Percentiles rank a stretch among this genome's conserved stretches.
Conservation (phyloP, 225 moss, liverwort and hornwort genomes). For the Physcomitrellopsis africana region DNA sequence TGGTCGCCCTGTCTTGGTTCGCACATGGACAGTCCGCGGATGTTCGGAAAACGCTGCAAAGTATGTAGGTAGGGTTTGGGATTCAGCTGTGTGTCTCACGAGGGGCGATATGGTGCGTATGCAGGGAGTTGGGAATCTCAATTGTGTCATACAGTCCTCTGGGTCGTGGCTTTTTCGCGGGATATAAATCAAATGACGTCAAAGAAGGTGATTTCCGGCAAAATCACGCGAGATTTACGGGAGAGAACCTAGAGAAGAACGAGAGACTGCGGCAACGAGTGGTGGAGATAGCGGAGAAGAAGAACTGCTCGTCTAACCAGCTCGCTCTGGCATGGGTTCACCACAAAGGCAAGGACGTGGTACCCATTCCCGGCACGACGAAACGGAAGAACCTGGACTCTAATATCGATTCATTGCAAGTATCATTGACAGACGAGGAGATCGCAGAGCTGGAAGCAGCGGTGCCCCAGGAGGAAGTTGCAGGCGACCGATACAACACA, state of each 20-base stretch:
- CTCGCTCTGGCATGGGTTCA: conserved; percentile 46
- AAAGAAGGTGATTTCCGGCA: conserved; percentile 22
- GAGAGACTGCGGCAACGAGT: conserved; percentile 19
- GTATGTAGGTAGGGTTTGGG: too few relatives aligned
- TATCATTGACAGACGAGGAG: conserved; percentile 39
- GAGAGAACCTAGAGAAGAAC: conserved; percentile 43
- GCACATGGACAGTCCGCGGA: too few relatives aligned
- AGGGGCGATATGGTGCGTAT: not conserved
- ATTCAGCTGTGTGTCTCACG: not conserved
- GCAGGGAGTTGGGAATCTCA: conserved; percentile 42
- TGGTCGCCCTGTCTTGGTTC: too few relatives aligned
- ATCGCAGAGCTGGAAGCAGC: conserved; percentile 42
- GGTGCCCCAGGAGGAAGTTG: conserved; percentile 34
- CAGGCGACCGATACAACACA: conserved; percentile 33
- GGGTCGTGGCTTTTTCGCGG: conserved; percentile 38
- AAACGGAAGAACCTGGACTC: conserved; percentile 49
- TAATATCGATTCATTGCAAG: conserved; percentile 36
- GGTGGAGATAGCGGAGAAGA: conserved; percentile 23
- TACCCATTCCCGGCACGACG: conserved; percentile 47
- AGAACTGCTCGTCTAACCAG: conserved; percentile 41
- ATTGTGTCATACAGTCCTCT: conserved; percentile 38
- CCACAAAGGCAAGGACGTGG: conserved; percentile 40
- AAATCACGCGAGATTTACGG: conserved; percentile 19
- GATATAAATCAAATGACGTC: not conserved
- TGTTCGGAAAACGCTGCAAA: too few relatives aligned